Evolutionary conservation across 2,329 filamentous ascomycete species (phyloP).

Genomic region (Diaporthe amygdali): DNA sequence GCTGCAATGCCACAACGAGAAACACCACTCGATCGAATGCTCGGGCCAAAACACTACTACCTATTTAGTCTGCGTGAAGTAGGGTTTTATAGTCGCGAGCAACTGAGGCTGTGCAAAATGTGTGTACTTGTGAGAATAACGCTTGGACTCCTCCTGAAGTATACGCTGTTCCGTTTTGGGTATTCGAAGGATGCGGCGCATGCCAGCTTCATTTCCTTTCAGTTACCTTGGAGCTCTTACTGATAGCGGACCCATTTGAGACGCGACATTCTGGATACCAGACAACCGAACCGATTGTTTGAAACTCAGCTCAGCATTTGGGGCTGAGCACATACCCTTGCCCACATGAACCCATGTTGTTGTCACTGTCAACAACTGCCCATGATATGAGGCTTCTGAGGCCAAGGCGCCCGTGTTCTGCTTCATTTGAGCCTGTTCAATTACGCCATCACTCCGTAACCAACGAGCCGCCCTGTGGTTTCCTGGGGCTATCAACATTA

Average conservation of each 20-base stretch:
- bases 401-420: too few species aligned
- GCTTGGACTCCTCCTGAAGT: not conserved
- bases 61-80: not conserved
- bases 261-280: not conserved
- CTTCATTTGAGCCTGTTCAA: too few species aligned
- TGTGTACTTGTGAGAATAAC: too few species aligned
- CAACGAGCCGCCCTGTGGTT: too few species aligned
- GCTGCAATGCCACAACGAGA: not conserved
- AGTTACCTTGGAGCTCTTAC: not conserved
- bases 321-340: not conserved
- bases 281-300: not conserved
- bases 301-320: not conserved
- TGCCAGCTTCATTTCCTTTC: not conserved
- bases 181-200: not conserved
- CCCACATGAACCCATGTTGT: too few species aligned
- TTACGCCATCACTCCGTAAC: too few species aligned
- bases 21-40: not conserved
- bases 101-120: not conserved
- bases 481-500: too few species aligned
- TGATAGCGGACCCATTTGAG: not conserved
- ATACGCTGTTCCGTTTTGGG: not conserved
- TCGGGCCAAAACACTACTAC: fast-evolving
- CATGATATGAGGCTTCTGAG: too few species aligned
- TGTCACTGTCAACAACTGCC: too few species aligned
- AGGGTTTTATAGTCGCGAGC: not conserved